Evolutionary conservation across 805 yeast genomes (phyloP).

Genomic region (Geotrichum ghanense): DNA sequence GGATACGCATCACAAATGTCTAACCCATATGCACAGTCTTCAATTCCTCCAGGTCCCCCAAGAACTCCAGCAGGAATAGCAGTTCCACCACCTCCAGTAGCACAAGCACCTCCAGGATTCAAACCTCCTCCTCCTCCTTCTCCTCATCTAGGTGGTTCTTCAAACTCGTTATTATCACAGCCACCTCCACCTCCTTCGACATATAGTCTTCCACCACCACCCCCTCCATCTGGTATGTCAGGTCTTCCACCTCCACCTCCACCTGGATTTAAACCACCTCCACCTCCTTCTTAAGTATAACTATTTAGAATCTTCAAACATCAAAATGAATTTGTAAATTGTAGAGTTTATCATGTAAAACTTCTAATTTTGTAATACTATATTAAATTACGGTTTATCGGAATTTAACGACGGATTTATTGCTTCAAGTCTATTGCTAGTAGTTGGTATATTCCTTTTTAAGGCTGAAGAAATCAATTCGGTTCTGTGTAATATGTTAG

Average conservation of each 20-base stretch:
- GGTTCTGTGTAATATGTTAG: neutral
- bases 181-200: slow-evolving; percentile 7
- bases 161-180: too few relatives aligned
- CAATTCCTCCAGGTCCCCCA: slow-evolving; percentile 7
- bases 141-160: neutral
- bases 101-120: slow-evolving; percentile 3
- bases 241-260: slow-evolving; percentile 9
- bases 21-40: slow-evolving; percentile 4
- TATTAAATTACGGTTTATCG: neutral
- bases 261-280: slow-evolving; percentile 5
- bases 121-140: slow-evolving; percentile 11
- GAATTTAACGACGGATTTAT: neutral
- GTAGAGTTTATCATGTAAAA: neutral
- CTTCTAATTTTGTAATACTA: neutral
- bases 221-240: slow-evolving; percentile 3
- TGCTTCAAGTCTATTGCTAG: neutral
- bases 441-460: slow-evolving; percentile 9
- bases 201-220: neutral
- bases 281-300: slow-evolving; percentile 6
- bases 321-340: too few relatives aligned
- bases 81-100: slow-evolving; percentile 6
- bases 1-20: neutral
- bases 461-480: neutral
- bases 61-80: slow-evolving; percentile 4
- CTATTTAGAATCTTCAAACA: too few relatives aligned